A percentile compares a stretch with the other conserved stretches of the same genome.
Evolutionary conservation across 108 stramenopile species (phyloP).

Genomic region (Schizochytrium sp.): DNA sequence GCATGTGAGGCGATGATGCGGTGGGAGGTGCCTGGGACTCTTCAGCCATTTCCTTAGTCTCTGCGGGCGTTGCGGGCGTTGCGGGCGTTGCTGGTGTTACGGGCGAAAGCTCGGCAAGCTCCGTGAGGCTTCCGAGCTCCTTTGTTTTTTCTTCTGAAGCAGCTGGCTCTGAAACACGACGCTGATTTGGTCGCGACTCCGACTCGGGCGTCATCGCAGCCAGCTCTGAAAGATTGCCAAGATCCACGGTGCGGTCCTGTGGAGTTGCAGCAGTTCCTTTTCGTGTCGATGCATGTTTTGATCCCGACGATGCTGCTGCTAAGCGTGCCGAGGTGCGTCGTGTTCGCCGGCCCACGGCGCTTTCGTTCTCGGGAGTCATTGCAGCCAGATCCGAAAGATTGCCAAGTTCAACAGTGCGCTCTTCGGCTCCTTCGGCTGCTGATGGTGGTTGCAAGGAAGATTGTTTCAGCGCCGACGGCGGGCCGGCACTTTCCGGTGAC

Average conservation of each 20-base stretch:
- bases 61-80: background rate
- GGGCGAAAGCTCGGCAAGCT: background rate
- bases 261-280: background rate
- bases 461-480: too few species aligned
- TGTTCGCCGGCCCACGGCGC: too few species aligned
- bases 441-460: too few species aligned
- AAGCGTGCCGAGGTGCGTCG: too few species aligned
- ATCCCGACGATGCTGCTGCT: background rate
- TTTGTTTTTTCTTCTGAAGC: background rate
- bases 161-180: too few species aligned
- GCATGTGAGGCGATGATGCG: background rate
- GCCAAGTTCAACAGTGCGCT: background rate
- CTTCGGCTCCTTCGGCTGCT: background rate
- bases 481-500: background rate
- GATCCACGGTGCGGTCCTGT: background rate
- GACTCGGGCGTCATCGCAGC: background rate
- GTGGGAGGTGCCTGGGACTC: background rate
- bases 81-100: background rate
- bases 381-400: background rate
- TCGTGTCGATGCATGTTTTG: background rate
- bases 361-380: background rate
- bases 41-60: background rate
- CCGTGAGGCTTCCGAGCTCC: background rate
- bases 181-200: background rate
- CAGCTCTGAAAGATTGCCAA: background rate